phyloP scores from a whole-genome alignment of 2,329 filamentous ascomycete species.

The Penicillium sp. region DNA sequence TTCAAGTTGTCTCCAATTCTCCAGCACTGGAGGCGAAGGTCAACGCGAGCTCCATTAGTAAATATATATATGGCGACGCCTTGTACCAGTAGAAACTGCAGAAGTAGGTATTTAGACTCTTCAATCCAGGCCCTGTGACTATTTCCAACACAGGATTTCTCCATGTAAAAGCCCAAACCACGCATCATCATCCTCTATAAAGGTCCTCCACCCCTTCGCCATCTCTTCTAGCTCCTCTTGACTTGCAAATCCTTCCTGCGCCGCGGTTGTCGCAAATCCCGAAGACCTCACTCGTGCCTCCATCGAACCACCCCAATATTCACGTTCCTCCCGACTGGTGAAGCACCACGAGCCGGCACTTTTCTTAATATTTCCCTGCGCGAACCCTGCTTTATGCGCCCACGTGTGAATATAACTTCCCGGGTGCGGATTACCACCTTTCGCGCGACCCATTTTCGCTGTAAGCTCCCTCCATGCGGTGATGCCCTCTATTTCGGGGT shows the following conservation, averaged over 20 bases:
- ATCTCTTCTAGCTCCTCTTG: conserved; percentile 37
- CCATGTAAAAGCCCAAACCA: conserved; percentile 46
- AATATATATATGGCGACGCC: too few relatives aligned
- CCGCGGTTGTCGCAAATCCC: conserved; percentile 32
- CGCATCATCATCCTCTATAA: conserved; percentile 37
- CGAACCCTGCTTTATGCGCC: conserved; percentile 42
- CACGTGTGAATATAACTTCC: conserved; percentile 38
- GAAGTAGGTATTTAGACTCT: too few relatives aligned
- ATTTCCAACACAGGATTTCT: conserved; percentile 44
- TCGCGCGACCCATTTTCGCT: conserved; percentile 24
- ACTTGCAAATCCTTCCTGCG: conserved; percentile 37
- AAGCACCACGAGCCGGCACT: conserved; percentile 44
- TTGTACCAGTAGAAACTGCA: too few relatives aligned
- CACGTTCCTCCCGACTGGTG: conserved; percentile 34
- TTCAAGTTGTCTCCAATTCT: too few relatives aligned
- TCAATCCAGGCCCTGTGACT: too few relatives aligned
- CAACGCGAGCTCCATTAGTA: too few relatives aligned
- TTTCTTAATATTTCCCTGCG: conserved; percentile 23
- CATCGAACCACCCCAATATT: conserved; percentile 43
- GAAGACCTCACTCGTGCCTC: conserved; percentile 32
- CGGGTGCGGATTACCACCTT: conserved; percentile 34
- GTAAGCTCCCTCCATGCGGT: conserved; percentile 29
- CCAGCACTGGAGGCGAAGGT: too few relatives aligned
- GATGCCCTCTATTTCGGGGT: conserved; percentile 35
- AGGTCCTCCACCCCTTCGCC: conserved; percentile 39